A percentile compares a stretch with the other conserved stretches of the same genome.
Evolutionary conservation across 2,329 filamentous ascomycete species (phyloP).

Genomic region (Exophiala sideris): DNA sequence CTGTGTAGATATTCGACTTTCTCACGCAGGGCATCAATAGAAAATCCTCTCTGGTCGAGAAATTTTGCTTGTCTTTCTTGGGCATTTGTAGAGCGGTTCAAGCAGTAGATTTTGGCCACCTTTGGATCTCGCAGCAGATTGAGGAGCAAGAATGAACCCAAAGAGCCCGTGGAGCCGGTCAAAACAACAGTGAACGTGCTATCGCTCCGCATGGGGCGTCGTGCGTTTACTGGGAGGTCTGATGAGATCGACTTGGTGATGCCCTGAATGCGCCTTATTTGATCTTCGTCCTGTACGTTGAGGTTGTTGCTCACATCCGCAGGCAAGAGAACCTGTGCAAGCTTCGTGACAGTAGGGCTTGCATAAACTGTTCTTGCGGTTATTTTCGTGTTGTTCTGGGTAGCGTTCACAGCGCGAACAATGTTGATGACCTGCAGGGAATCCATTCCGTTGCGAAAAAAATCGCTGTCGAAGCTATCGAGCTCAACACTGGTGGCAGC

Average conservation of each 20-base stretch:
- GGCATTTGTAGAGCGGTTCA: background rate
- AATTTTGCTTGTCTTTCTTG: background rate
- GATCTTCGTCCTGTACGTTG: too few relatives aligned
- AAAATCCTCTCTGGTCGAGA: too few relatives aligned
- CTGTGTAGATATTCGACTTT: too few relatives aligned
- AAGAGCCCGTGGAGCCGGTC: background rate
- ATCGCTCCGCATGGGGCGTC: background rate
- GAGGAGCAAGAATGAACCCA: background rate
- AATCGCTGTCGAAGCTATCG: background rate
- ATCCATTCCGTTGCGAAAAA: background rate
- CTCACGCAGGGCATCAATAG: too few relatives aligned
- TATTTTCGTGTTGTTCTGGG: background rate
- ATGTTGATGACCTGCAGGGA: background rate
- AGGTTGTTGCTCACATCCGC: too few relatives aligned
- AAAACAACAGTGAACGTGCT: background rate
- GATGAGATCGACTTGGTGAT: background rate
- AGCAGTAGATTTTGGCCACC: background rate
- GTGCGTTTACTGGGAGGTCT: too few relatives aligned
- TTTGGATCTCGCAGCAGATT: background rate
- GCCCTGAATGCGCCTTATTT: background rate
- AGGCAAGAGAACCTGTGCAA: background rate
- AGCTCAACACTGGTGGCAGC: background rate
- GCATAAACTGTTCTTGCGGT: background rate
- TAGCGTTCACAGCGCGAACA: background rate
- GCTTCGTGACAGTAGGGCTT: background rate